Base-by-base conservation (phyloP, 2,329 filamentous ascomycete genomes). In the Thermothelomyces thermophilus region DNA sequence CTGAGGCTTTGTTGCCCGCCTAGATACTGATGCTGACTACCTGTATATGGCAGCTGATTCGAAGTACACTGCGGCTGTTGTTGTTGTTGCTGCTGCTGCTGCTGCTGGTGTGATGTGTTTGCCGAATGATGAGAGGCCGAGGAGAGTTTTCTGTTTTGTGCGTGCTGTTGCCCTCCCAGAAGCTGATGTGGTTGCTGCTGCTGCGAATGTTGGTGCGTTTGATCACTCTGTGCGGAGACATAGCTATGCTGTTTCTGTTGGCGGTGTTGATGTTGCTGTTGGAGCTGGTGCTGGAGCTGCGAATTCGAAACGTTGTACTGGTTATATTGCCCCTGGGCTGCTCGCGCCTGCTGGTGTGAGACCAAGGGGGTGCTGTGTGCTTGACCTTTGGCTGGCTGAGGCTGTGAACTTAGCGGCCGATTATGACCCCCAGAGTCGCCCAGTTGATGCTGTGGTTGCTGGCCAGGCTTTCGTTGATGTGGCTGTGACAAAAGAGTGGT, bases 161-260 rank as follows among this genome's bases (percentile, higher is more conserved):
- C 24, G 33, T 46, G 46, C 19, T 58, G 55, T 16, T 60, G 55
- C 11, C 50, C 54, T 7, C 39, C 33, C 16, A 44, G 19, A 40
- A 56, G 52, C n/a, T 54, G 54, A 8, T 54, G 49, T 36, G 43
- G 52, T 11, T 50, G 48, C 24, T 53, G 52, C 33, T 58, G 53
- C 20, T 57, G 57, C 11, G 56, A 58, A 22, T 58, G 57, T 26
- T 62, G 56, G 26, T 62, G 60, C 42, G 61, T 57, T 19, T 57
- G 57, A 10, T 58, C 54, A 19, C 19, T 13, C n/a, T 48, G 49
- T 10, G 39, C 53, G 56, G 37, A 33, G 16, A 28, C 22, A 30
- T 59, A 54, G 20, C 14, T 46, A 11, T 54, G 54, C 13, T 54
- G 51, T 36, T 51, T 52, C 7, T 50, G 48, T 13, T 53, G 50